Percentiles rank a stretch among this genome's conserved stretches.
Conservation (phyloP, 2,329 filamentous ascomycete genomes). For the Thelonectria discophora region DNA sequence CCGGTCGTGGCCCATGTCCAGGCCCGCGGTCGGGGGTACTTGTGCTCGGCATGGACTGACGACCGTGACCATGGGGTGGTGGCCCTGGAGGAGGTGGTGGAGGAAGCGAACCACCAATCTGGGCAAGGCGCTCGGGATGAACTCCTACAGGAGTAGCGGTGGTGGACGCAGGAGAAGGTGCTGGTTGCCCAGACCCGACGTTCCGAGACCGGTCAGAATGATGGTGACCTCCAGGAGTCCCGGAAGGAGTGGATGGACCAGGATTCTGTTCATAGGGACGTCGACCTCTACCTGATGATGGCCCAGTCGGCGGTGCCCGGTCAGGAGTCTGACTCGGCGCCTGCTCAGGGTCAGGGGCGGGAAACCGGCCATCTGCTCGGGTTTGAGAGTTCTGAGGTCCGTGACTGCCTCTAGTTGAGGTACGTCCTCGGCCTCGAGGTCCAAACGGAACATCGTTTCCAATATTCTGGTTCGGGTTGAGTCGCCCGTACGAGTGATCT, state of each 20-base stretch:
- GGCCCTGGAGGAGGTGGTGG: constrained; percentile 48
- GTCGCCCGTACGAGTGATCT: constrained; percentile 70
- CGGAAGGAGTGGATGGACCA: constrained; percentile 44
- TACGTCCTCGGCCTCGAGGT: constrained; percentile 61
- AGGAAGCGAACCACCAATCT: constrained; percentile 50
- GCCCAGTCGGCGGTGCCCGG: constrained; percentile 62
- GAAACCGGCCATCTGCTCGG: constrained; percentile 55
- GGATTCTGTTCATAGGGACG: constrained; percentile 53
- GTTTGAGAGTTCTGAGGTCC: constrained; percentile 49
- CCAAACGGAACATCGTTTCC: constrained; percentile 61
- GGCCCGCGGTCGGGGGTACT: constrained; percentile 46
- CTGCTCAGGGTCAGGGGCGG: constrained; percentile 51
- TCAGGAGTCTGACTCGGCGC: constrained; percentile 58
- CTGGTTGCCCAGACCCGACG: constrained; percentile 43
- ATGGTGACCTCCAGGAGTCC: constrained; percentile 37
- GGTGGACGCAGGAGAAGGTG: constrained; percentile 38
- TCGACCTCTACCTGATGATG: constrained; percentile 59
- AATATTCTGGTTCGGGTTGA: constrained; percentile 61
- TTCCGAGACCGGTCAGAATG: constrained; percentile 56
- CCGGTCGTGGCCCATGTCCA: constrained; percentile 37
- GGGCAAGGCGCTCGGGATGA: constrained; percentile 61
- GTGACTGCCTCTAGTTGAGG: constrained; percentile 50
- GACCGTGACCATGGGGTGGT: constrained; percentile 40
- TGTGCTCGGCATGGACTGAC: constrained; percentile 44
- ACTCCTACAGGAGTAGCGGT: constrained; percentile 48